Evolutionary conservation across 306 rosid species (phyloP).

Genomic region (Lathyrus tuberosus): DNA sequence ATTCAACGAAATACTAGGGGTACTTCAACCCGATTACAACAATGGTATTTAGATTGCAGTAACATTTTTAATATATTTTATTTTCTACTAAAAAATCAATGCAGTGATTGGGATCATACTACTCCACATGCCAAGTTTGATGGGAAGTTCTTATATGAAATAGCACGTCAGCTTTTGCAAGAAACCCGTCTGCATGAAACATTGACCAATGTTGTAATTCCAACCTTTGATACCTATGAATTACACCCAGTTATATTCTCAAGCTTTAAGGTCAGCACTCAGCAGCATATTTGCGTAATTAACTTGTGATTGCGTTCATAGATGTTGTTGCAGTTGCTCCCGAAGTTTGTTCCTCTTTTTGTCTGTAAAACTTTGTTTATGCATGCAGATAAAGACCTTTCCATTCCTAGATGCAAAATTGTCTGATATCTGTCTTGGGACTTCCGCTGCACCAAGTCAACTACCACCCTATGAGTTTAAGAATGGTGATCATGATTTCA

Average conservation of each 20-base stretch:
- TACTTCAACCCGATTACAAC: too few relatives aligned
- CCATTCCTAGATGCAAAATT: conserved; percentile 22
- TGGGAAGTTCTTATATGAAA: too few relatives aligned
- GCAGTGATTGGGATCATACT: conserved; percentile 5
- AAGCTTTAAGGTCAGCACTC: conserved; percentile 26
- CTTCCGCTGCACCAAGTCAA: conserved; percentile 37
- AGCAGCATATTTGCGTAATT: background rate
- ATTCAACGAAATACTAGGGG: too few relatives aligned
- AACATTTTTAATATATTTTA: too few relatives aligned
- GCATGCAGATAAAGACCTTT: background rate
- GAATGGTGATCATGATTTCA: conserved; percentile 7
- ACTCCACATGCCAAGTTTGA: conserved; percentile 29
- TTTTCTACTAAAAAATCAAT: too few relatives aligned
- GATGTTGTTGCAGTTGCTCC: too few relatives aligned
- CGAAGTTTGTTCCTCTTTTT: too few relatives aligned
- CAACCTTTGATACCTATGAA: conserved; percentile 32
- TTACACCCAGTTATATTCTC: conserved; percentile 40
- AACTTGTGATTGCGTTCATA: too few relatives aligned
- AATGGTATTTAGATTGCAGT: too few relatives aligned
- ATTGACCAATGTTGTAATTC: conserved; percentile 40
- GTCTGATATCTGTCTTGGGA: conserved; percentile 40
- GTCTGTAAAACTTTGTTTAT: background rate
- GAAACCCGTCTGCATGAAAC: too few relatives aligned
- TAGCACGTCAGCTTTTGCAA: too few relatives aligned
- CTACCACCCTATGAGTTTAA: conserved; percentile 34